Evolutionary conservation across 352 stramenopile genomes (phyloP).

Genomic region (Globisporangium cederbergense): DNA sequence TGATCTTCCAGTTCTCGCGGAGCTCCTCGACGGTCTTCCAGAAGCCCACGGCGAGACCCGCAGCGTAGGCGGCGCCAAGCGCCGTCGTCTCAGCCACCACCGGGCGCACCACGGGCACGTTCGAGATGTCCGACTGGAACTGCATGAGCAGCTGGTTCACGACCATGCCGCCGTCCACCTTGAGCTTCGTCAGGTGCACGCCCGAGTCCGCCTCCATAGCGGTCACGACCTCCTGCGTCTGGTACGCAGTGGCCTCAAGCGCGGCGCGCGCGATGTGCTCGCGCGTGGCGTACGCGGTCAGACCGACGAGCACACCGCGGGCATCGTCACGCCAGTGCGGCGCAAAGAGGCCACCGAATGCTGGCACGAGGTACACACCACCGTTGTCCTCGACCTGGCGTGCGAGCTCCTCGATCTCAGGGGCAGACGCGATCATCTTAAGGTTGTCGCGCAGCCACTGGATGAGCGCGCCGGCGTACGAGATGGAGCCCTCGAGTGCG

Average conservation of each 20-base stretch:
- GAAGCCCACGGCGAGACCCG: conserved; percentile 95
- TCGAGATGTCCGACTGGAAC: conserved; percentile 97
- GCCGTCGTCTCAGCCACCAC: conserved; percentile 97
- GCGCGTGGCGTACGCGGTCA: conserved; percentile 94
- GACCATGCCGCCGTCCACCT: conserved; percentile 98
- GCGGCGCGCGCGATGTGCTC: conserved; percentile 95
- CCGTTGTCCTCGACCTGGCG: conserved; percentile 90
- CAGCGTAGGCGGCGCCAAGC: conserved; percentile 95
- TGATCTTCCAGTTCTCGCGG: conserved; percentile 76
- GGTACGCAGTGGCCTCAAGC: conserved; percentile 96
- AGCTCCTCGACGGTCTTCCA: conserved; percentile 91
- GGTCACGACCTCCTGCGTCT: conserved; percentile 92
- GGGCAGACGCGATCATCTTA: conserved; percentile 88
- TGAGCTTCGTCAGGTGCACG: conserved; percentile 88
- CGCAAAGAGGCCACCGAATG: conserved; percentile 97
- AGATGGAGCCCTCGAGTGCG: conserved; percentile 96
- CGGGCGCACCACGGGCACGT: conserved; percentile 91
- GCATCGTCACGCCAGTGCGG: conserved; percentile 96
- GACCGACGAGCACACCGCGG: conserved; percentile 94
- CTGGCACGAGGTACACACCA: conserved; percentile 97
- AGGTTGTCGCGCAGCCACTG: conserved; percentile 99
- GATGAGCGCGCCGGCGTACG: conserved; percentile 95
- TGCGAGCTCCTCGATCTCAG: conserved; percentile 89
- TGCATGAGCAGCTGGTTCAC: conserved; percentile 97
- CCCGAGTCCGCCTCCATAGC: conserved; percentile 93